Evolutionary conservation across 768 basidiomycete genomes (phyloP).

Genomic region (Pulveroboletus sp.): DNA sequence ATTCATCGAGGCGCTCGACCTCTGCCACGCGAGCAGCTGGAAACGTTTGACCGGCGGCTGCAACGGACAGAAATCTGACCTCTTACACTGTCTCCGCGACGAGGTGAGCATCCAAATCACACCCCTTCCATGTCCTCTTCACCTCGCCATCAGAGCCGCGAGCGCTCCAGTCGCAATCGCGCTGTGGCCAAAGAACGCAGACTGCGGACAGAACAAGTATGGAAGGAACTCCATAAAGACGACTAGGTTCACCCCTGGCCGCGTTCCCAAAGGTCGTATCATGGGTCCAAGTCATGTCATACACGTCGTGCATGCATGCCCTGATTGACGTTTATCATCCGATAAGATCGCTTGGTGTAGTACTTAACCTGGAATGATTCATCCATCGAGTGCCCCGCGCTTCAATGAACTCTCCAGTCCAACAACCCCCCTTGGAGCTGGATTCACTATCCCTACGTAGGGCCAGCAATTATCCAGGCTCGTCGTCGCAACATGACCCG

Average conservation of each 20-base stretch:
- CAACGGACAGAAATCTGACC: slow-evolving; percentile 62
- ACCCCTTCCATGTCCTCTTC: neutral
- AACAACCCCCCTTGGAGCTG: neutral
- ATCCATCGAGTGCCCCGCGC: neutral
- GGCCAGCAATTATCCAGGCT: neutral
- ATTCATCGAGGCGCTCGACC: slow-evolving; percentile 73
- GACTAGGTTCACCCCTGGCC: slow-evolving; percentile 19
- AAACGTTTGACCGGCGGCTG: slow-evolving; percentile 66
- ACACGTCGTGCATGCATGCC: neutral
- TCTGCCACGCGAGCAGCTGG: slow-evolving; percentile 65
- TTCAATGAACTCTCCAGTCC: neutral
- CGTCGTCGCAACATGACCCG: neutral
- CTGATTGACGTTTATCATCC: neutral
- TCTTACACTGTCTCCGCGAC: slow-evolving; percentile 67
- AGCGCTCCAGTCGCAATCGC: slow-evolving; percentile 59
- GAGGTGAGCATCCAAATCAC: slow-evolving; percentile 49
- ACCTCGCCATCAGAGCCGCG: slow-evolving; percentile 47
- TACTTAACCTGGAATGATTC: slow-evolving; percentile 3
- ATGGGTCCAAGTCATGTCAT: neutral
- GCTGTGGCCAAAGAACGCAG: slow-evolving; percentile 56
- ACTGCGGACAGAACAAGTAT: slow-evolving; percentile 55
- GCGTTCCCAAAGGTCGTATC: no score
- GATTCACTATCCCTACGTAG: neutral
- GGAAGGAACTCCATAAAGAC: slow-evolving; percentile 58
- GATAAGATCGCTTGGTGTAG: neutral